These are phyloP conservation scores for Penicillium manginii DNA, from an alignment of 495 filamentous ascomycete species.

Conservation along the genomic window DNA sequence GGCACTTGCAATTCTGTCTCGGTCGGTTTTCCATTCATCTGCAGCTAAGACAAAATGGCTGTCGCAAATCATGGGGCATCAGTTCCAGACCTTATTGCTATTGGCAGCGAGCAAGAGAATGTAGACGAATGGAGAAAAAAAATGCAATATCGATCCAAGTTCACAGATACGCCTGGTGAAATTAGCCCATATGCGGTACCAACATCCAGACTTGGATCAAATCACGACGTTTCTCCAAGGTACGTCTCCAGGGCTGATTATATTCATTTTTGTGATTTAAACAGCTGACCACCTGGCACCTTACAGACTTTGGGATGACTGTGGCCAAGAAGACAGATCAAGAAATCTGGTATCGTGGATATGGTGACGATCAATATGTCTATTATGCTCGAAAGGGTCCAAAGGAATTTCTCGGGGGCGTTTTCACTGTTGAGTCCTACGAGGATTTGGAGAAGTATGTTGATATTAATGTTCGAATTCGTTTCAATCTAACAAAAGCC, in stretches of 20 bases:
- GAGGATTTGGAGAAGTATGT: slow-evolving; percentile 52
- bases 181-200: slow-evolving; percentile 54
- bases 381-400: slow-evolving; percentile 52
- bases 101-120: slow-evolving; percentile 35
- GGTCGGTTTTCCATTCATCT: too few relatives aligned
- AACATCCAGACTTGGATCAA: slow-evolving; percentile 48
- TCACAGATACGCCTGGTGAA: slow-evolving; percentile 45
- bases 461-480: not conserved
- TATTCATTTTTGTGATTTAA: not conserved
- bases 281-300: not conserved
- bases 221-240: slow-evolving; percentile 45
- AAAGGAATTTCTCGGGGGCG: slow-evolving; percentile 57
- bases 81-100: slow-evolving; percentile 39
- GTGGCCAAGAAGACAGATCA: slow-evolving; percentile 46
- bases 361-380: slow-evolving; percentile 62
- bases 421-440: slow-evolving; percentile 58
- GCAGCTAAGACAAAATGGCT: slow-evolving; percentile 2
- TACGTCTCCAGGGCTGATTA: not conserved
- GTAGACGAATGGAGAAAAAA: slow-evolving; percentile 39
- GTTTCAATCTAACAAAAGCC: not conserved
- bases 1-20: not conserved
- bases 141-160: slow-evolving; percentile 35
- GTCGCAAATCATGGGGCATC: slow-evolving; percentile 41
- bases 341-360: slow-evolving; percentile 62
- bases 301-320: slow-evolving; percentile 59